Percentiles rank a stretch among this genome's conserved stretches.
Conservation (phyloP, 257 asterid species). For the Salvia miltiorrhiza region DNA sequence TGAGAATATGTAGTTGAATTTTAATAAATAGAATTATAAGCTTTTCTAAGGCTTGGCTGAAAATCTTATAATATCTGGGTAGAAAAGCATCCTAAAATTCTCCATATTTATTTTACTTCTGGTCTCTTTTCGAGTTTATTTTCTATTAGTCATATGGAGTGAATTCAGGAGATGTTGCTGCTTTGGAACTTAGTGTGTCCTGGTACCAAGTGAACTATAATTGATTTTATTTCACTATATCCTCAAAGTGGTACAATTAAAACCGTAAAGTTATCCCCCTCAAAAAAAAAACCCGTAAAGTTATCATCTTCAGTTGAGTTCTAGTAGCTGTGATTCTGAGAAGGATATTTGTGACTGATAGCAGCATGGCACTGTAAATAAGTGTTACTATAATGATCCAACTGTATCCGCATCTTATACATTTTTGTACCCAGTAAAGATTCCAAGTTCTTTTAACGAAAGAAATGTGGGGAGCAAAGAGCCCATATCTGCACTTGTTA, state of each 20-base stretch:
- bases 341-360: neutral
- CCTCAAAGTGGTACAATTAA: neutral
- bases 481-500: slow-evolving; percentile 1
- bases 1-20: neutral
- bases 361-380: neutral
- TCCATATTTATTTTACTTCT: neutral
- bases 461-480: neutral
- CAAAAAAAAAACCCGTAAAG: slow-evolving; percentile 1
- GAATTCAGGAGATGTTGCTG: neutral
- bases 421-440: neutral
- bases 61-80: neutral
- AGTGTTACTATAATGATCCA: neutral
- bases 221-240: slow-evolving; percentile 7
- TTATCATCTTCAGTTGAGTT: neutral
- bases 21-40: neutral
- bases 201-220: neutral
- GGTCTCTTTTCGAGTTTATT: slow-evolving; percentile 1
- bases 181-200: neutral
- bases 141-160: neutral
- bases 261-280: neutral
- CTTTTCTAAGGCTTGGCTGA: neutral
- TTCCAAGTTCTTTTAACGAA: neutral
- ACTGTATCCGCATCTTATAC: neutral
- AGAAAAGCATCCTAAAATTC: neutral
- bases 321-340: neutral